Conservation (phyloP, 108 stramenopile genomes). For the Skeletonema costatum region DNA sequence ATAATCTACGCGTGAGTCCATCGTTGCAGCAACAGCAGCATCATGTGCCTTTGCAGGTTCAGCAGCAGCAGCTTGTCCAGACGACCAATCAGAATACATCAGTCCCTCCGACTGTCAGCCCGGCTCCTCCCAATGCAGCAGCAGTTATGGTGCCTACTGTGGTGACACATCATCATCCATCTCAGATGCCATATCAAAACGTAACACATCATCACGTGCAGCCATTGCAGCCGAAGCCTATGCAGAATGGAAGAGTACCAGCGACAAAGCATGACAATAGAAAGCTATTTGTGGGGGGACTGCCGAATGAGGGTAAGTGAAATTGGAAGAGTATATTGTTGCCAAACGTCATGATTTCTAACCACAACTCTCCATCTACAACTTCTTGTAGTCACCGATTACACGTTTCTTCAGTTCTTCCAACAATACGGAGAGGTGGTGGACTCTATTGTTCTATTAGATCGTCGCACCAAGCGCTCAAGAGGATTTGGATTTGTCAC, state of each 20-base stretch:
- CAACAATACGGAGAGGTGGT: constrained; percentile 72
- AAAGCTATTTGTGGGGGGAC: constrained; percentile 85
- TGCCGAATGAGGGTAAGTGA: constrained; percentile 57
- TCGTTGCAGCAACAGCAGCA: too few relatives aligned
- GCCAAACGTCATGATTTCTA: too few relatives aligned
- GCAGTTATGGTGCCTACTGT: not conserved
- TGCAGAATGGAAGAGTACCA: constrained; percentile 40
- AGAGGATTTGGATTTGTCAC: constrained; percentile 96
- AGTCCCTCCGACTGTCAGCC: not conserved
- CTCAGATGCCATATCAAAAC: not conserved
- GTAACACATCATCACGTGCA: not conserved
- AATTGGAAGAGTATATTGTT: too few relatives aligned
- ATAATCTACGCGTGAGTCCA: too few relatives aligned
- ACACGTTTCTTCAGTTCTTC: constrained; percentile 68
- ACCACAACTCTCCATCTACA: too few relatives aligned
- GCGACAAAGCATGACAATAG: constrained; percentile 60
- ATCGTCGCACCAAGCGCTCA: constrained; percentile 73
- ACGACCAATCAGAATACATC: not conserved
- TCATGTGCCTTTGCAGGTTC: not conserved
- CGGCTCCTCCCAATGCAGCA: not conserved
- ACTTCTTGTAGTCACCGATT: constrained; percentile 52
- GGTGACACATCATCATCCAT: too few relatives aligned
- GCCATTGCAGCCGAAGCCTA: constrained; percentile 1
- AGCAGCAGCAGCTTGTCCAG: not conserved
- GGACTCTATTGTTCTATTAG: constrained; percentile 81